These are phyloP conservation scores for Pythium chondricola DNA, from an alignment of 352 stramenopile genomes.

Conservation along the genomic window DNA sequence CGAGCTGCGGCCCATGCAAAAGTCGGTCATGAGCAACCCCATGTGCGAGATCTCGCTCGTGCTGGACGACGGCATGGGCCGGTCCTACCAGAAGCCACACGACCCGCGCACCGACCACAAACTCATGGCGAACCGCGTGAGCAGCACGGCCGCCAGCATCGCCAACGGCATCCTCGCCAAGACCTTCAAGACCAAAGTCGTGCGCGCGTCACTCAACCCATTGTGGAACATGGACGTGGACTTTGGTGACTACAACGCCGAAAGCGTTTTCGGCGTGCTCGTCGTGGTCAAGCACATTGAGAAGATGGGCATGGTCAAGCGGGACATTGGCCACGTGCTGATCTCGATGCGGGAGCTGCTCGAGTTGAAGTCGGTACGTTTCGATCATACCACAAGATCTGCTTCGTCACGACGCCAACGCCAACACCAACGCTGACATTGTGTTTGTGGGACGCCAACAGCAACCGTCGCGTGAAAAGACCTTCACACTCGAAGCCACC, in stretches of 20 bases:
- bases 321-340: slow-evolving; percentile 62
- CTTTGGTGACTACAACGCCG: slow-evolving; percentile 68
- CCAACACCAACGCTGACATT: neutral
- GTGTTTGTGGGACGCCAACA: slow-evolving; percentile 15
- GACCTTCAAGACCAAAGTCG: slow-evolving; percentile 44
- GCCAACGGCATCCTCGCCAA: slow-evolving; percentile 29
- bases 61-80: slow-evolving; percentile 37
- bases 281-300: slow-evolving; percentile 65
- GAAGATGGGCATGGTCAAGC: slow-evolving; percentile 69
- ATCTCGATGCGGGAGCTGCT: slow-evolving; percentile 60
- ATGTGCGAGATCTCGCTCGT: slow-evolving; percentile 70
- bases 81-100: slow-evolving; percentile 18
- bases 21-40: slow-evolving; percentile 60
- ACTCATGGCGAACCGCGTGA: slow-evolving; percentile 6
- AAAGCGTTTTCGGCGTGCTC: slow-evolving; percentile 57
- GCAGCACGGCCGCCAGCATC: neutral
- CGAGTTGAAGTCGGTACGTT: slow-evolving; percentile 62
- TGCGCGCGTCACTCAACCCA: slow-evolving; percentile 71
- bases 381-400: too few relatives aligned
- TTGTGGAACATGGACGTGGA: slow-evolving; percentile 81
- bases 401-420: too few relatives aligned
- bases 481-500: slow-evolving; percentile 52
- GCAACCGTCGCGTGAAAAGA: slow-evolving; percentile 52
- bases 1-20: slow-evolving; percentile 57
- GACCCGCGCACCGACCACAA: slow-evolving; percentile 14